Evolutionary conservation across 164 flowering plant genomes (phyloP).

Genomic region (Vitis amurensis): DNA sequence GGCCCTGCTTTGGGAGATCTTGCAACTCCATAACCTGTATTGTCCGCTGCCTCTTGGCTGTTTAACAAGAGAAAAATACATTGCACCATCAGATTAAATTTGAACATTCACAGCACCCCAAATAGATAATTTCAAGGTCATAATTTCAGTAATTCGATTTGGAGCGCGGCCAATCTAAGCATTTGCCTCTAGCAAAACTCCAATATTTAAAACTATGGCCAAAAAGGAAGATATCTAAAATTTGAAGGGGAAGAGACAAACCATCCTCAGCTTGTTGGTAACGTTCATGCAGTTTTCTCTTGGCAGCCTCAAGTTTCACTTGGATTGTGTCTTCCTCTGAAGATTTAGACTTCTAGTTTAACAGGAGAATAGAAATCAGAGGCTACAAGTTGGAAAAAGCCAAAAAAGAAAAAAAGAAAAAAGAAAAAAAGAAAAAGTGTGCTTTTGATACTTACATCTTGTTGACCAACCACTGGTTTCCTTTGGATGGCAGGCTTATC

Average conservation of each 20-base stretch:
- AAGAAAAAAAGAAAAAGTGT: not conserved
- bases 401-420: not conserved
- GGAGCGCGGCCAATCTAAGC: too few relatives aligned
- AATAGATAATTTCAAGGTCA: too few relatives aligned
- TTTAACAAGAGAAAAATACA: slow-evolving; percentile 10
- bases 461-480: slow-evolving; percentile 36
- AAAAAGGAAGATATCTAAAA: not conserved
- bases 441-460: slow-evolving; percentile 38
- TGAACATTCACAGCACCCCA: not conserved
- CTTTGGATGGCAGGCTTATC: slow-evolving; percentile 31
- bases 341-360: slow-evolving; percentile 41
- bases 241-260: slow-evolving; percentile 13
- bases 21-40: slow-evolving; percentile 79
- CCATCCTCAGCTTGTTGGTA: slow-evolving; percentile 85
- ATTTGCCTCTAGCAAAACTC: not conserved
- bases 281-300: slow-evolving; percentile 71
- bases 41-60: slow-evolving; percentile 86
- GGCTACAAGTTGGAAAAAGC: not conserved
- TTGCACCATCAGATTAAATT: not conserved
- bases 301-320: slow-evolving; percentile 60
- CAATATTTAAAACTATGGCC: not conserved
- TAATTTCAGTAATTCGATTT: too few relatives aligned
- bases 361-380: slow-evolving; percentile 11
- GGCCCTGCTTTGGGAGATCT: slow-evolving; percentile 71
- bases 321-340: slow-evolving; percentile 43